Base-by-base conservation (phyloP, 495 filamentous ascomycete genomes). In the Hypoxylon intermedium region DNA sequence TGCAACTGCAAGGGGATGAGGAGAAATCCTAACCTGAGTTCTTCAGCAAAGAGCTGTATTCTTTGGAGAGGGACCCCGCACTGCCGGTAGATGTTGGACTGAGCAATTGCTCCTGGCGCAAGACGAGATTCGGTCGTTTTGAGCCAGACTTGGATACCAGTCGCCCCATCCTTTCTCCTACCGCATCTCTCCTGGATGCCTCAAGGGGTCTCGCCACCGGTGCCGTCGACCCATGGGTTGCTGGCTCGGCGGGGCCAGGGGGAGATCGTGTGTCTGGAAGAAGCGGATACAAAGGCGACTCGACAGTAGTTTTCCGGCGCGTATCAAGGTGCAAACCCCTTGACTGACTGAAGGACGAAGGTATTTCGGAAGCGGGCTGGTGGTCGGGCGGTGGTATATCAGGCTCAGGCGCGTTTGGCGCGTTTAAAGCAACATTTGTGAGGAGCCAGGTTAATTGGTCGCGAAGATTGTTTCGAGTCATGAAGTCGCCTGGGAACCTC, bases 381-480 rank as follows among this genome's bases (percentile, higher is more conserved):
- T 73, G 69, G 30, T 63, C 45, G 26, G 63, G 46, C 9, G 58
- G 42, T 15, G 75, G 74, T 28, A 75, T 49, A 12, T 54, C 18
- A 42, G 65, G 71, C 47, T 54, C 18, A 42, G 65, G 71, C 47
- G 69, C 65, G 52, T 68, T 51, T 34, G 73, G 73, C 46, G 67
- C 65, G 51, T 56, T 68, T 40, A 70, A 47, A 46, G 59, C 46
- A 57, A 65, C 74, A 67, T 77, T 74, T 46, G 71, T 69, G 60
- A 85, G 68, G 65, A 87, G 79, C 85, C 85, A 87, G 58, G 77
- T 76, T 63, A 86, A 74, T 53, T 87, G 83, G 64, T 75, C 76
- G 58, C 65, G 69, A 47, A 87, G 74, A 72, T 87, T 87, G 72
- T 88, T 82, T 71, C 75, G 77, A 77, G 86, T 87, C 86, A 89